phyloP scores from a whole-genome alignment of 2,329 filamentous ascomycete species.

The Diaporthe aspalathi region DNA sequence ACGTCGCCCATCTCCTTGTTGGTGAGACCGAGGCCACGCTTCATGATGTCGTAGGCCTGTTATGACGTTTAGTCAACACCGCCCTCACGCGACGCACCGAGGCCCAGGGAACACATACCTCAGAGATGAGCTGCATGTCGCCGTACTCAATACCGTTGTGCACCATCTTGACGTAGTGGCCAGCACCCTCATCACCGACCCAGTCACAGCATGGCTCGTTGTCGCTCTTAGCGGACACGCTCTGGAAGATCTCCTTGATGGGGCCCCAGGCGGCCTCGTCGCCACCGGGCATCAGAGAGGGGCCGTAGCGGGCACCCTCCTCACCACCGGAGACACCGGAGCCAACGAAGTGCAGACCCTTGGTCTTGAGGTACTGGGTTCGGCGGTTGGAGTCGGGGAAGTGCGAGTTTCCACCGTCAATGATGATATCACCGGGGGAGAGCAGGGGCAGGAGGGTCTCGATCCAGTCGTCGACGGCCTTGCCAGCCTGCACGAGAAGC shows the following conservation, averaged over 20 bases:
- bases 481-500: slow-evolving; percentile 98
- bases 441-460: slow-evolving; percentile 89
- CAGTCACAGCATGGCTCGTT: slow-evolving; percentile 98
- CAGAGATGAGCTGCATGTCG: slow-evolving; percentile 99
- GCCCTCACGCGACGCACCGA: not conserved
- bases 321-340: slow-evolving; percentile 98
- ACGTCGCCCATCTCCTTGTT: slow-evolving; percentile 97
- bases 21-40: slow-evolving; percentile 90
- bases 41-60: slow-evolving; percentile 99
- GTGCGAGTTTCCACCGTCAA: slow-evolving; percentile 99
- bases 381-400: slow-evolving; percentile 99
- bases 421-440: slow-evolving; percentile 94
- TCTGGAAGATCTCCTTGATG: slow-evolving; percentile 99
- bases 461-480: slow-evolving; percentile 99
- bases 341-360: slow-evolving; percentile 96
- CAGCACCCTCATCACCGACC: slow-evolving; percentile 99
- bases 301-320: slow-evolving; percentile 97
- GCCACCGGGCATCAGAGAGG: slow-evolving; percentile 98
- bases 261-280: slow-evolving; percentile 97
- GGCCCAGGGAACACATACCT: slow-evolving; percentile 70
- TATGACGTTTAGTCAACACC: slow-evolving; percentile 24
- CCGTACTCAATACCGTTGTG: slow-evolving; percentile 99
- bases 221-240: slow-evolving; percentile 97
- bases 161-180: slow-evolving; percentile 99
- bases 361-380: slow-evolving; percentile 84